phyloP scores from a whole-genome alignment of 345 rosid species.

The Melaleuca quinquenervia region DNA sequence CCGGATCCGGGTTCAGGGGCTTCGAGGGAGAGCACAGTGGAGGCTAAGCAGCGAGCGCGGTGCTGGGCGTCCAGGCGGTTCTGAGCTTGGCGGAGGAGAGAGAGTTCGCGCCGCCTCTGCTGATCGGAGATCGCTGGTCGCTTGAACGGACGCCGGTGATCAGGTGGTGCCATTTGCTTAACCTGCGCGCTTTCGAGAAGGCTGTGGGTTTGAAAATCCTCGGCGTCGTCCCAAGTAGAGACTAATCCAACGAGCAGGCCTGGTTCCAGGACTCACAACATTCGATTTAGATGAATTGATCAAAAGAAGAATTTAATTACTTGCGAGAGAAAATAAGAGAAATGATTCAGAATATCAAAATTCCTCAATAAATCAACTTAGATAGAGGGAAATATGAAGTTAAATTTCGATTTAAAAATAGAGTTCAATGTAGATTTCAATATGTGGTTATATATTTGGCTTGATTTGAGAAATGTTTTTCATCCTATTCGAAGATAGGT shows the following conservation, averaged over 20 bases:
- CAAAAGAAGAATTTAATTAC: not conserved
- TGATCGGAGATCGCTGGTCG: conserved; percentile 80
- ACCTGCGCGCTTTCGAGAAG: not conserved
- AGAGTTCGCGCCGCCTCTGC: conserved; percentile 70
- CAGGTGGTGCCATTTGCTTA: conserved; percentile 53
- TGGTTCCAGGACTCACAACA: not conserved
- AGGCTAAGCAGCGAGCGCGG: conserved; percentile 71
- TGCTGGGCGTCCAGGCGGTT: conserved; percentile 76
- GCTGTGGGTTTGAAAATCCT: not conserved
- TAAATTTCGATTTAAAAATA: not conserved
- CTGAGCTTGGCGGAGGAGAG: conserved; percentile 71
- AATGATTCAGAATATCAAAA: too few species aligned
- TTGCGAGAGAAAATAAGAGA: not conserved
- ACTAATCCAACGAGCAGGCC: too few species aligned
- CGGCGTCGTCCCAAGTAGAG: not conserved
- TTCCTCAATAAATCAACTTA: not conserved
- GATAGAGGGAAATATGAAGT: not conserved
- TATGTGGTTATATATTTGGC: not conserved
- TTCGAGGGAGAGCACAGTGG: conserved; percentile 52
- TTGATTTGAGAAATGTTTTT: not conserved
- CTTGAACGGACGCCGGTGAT: conserved; percentile 81
- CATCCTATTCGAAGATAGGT: not conserved
- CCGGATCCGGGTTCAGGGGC: conserved; percentile 25
- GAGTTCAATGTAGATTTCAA: not conserved
- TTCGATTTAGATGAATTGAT: not conserved